Base-by-base conservation (phyloP, 495 filamentous ascomycete species). In the Hypoxylon trugodes region DNA sequence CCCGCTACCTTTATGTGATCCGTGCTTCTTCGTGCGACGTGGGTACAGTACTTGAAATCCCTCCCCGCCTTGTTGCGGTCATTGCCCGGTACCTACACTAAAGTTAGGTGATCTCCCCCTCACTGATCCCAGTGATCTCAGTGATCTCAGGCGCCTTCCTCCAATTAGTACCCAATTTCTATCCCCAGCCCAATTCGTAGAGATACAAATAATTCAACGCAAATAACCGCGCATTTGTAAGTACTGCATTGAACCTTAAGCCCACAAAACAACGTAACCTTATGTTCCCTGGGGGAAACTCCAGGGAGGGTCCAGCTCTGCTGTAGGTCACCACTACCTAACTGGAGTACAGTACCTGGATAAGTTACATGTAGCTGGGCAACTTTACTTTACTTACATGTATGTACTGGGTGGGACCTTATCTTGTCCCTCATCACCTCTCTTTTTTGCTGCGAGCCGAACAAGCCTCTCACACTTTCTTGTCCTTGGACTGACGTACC, bases 111-210 rank as follows among this genome's bases (percentile, higher is more conserved):
- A 10, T 21, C 8, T 33, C 6, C 25, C 37, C 18, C 6, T 21
- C 42, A 13, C 24, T 7, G 15, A 6, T 42, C 45, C 60, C 37
- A 46, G 54, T 50, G 42, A 35, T 50, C 48, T 66, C 63, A 61
- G 52, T 61, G 63, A n/a, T n/a, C n/a, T n/a, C n/a, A n/a, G n/a
- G n/a, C n/a, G n/a, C n/a, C n/a, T n/a, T n/a, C n/a, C 63, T 57
- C 57, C 61, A 57, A 61, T 66, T 66, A 57, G 57, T 66, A 66
- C 63, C 63, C 63, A 66, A 66, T 58, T 57, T 57, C n/a, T n/a
- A n/a, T n/a, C 61, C 62, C 62, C 56, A 55, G 51, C 55, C 37
- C 19, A 50, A 48, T 38, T 30, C 21, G 42, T 18, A 40, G 24
- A 50, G 9, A 41, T 59, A 56, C 24, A 41, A n/a, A 10, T 3